Evolutionary conservation across 768 basidiomycete species (phyloP).

Genomic region (Termitomyces sp.): DNA sequence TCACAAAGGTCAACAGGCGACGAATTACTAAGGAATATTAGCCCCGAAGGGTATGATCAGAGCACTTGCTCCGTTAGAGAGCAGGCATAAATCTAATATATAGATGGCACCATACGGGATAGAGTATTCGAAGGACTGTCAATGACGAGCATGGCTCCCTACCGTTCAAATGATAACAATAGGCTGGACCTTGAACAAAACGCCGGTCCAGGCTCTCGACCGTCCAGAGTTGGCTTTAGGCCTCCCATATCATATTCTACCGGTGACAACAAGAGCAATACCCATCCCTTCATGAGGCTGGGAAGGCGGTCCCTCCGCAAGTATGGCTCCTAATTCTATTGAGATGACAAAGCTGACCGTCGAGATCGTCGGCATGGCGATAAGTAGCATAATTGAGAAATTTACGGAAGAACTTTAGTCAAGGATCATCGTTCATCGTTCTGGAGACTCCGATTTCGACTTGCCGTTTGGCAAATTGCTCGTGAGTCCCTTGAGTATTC

Average conservation of each 20-base stretch:
- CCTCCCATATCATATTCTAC: background rate
- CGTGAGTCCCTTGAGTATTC: background rate
- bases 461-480: background rate
- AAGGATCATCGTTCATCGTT: no score
- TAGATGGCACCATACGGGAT: background rate
- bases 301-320: background rate
- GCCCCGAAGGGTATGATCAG: constrained; percentile 3
- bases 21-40: background rate
- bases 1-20: background rate
- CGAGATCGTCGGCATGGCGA: background rate
- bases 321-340: background rate
- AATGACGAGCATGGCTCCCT: background rate
- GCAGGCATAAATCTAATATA: background rate
- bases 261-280: background rate
- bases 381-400: background rate
- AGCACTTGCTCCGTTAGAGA: constrained; percentile 10
- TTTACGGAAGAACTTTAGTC: background rate
- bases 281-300: background rate
- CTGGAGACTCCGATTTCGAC: background rate
- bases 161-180: no score
- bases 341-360: background rate
- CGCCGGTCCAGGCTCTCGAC: background rate
- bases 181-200: background rate
- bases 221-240: background rate
- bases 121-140: background rate